Evolutionary conservation across 441 rosid genomes (phyloP).

Genomic region (Pelargonium myrrhifolium): DNA sequence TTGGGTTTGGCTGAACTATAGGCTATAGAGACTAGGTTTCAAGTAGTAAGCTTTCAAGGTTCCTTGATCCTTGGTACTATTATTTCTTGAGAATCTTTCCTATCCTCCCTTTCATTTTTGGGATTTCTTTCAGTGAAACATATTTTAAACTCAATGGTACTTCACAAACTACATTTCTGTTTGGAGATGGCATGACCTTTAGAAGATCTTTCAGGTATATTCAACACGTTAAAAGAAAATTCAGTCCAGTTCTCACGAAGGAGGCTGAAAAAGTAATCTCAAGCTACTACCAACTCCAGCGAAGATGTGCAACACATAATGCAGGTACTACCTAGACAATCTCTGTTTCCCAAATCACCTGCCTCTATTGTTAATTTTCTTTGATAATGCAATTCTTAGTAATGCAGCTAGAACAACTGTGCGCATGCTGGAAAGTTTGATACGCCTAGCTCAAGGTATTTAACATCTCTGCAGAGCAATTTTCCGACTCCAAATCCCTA

Average conservation of each 20-base stretch:
- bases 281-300: constrained; percentile 87
- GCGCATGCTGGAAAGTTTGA: constrained; percentile 95
- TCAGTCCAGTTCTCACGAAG: constrained; percentile 70
- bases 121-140: background rate
- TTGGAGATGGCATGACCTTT: constrained; percentile 10
- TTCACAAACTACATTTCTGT: background rate
- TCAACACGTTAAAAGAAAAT: constrained; percentile 65
- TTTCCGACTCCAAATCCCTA: background rate
- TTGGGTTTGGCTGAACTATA: background rate
- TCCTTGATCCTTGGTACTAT: background rate
- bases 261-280: constrained; percentile 90
- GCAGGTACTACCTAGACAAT: constrained; percentile 47
- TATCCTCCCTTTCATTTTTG: background rate
- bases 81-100: constrained; percentile 1
- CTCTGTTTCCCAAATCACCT: background rate
- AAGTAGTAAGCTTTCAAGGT: background rate
- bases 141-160: background rate
- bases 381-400: constrained; percentile 13
- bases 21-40: background rate
- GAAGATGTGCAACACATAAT: constrained; percentile 79
- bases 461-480: constrained; percentile 5
- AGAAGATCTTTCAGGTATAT: constrained; percentile 52
- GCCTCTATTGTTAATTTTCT: constrained; percentile 10
- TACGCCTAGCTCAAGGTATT: constrained; percentile 91
- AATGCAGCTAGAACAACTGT: constrained; percentile 86